phyloP scores from a whole-genome alignment of 2,329 filamentous ascomycete genomes.

The Chaetomiaceae sp. region DNA sequence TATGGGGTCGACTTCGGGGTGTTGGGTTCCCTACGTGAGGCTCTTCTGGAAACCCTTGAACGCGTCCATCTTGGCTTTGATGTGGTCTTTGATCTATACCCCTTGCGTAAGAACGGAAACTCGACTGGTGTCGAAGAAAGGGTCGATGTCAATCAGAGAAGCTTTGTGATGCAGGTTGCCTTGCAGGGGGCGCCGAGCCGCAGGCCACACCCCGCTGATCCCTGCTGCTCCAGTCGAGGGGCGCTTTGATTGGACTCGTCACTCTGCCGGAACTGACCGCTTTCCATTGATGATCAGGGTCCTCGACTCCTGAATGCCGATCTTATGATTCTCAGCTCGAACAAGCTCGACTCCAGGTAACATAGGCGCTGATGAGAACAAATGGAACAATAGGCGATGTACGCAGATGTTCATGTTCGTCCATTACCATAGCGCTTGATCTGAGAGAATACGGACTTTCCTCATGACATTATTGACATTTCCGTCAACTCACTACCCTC shows the following conservation, averaged over 20 bases:
- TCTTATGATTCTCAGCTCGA: no score
- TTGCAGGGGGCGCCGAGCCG: conserved; percentile 17
- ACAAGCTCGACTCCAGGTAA: no score
- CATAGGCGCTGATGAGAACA: no score
- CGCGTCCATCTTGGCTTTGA: conserved; percentile 47
- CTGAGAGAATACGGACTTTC: no score
- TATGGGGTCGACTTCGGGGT: background rate
- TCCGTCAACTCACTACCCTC: no score
- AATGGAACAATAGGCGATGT: no score
- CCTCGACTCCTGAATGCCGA: no score
- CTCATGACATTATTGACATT: no score
- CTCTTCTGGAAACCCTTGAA: conserved; percentile 57
- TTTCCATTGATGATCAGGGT: background rate
- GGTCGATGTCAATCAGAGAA: conserved; percentile 9
- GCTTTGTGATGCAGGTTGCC: conserved; percentile 11
- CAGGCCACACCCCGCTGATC: conserved; percentile 10
- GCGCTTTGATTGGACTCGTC: conserved; percentile 4
- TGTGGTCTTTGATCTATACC: background rate
- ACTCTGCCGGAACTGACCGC: background rate
- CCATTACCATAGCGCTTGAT: no score
- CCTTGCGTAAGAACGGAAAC: background rate
- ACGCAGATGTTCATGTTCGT: no score
- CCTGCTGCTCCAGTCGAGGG: conserved; percentile 5
- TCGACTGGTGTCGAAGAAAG: background rate
- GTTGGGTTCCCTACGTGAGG: conserved; percentile 43